Percentiles rank a stretch among this genome's conserved stretches.
Evolutionary conservation across 306 rosid species (phyloP).

Genomic region (Vicia sativa): DNA sequence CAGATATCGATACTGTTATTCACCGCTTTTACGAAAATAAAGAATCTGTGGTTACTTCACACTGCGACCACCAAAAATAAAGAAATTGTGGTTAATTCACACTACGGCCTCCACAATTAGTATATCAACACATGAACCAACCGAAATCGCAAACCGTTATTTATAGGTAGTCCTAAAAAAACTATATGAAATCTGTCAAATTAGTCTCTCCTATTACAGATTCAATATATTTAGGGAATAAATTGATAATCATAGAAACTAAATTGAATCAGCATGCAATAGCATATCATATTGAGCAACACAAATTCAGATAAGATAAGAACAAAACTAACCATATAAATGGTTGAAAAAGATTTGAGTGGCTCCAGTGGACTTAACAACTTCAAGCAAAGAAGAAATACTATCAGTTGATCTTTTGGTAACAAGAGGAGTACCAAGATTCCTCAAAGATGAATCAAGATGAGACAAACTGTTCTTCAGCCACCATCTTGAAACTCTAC

Average conservation of each 20-base stretch:
- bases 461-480: slow-evolving; percentile 85
- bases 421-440: slow-evolving; percentile 77
- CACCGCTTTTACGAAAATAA: too few species aligned
- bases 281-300: not conserved
- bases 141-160: too few species aligned
- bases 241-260: not conserved
- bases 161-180: too few species aligned
- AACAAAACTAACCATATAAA: slow-evolving; percentile 75
- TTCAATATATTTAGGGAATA: too few species aligned
- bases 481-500: slow-evolving; percentile 99
- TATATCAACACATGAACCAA: too few species aligned
- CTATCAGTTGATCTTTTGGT: slow-evolving; percentile 79
- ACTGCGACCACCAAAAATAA: too few species aligned
- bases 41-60: too few species aligned
- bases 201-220: too few species aligned
- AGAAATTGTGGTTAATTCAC: too few species aligned
- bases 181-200: too few species aligned
- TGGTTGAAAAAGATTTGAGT: slow-evolving; percentile 93
- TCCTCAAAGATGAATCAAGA: slow-evolving; percentile 81
- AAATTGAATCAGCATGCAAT: not conserved
- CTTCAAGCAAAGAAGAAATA: slow-evolving; percentile 81
- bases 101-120: too few species aligned
- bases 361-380: slow-evolving; percentile 82
- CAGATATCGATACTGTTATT: too few species aligned
- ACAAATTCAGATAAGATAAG: not conserved